phyloP scores from a whole-genome alignment of 75 land plant genomes.

The Pinus albicaulis region DNA sequence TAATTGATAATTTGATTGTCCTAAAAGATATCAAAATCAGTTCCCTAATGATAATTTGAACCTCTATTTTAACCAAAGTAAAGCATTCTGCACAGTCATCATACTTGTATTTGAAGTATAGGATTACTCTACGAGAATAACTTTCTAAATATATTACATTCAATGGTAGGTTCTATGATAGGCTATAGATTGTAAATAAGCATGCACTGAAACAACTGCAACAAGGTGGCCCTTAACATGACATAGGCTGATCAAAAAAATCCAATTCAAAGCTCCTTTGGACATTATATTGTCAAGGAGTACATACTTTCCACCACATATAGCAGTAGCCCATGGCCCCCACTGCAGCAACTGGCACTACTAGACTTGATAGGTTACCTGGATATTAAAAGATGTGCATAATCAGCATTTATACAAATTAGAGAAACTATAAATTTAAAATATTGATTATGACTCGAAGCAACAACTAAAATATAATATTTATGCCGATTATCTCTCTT shows the following conservation, averaged over 20 bases:
- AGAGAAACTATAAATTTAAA: no score
- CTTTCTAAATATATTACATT: background rate
- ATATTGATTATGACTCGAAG: no score
- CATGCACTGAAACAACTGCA: background rate
- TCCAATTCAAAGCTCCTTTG: background rate
- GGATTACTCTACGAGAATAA: no score
- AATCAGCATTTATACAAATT: no score
- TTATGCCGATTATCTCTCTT: no score
- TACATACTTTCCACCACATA: constrained; percentile 84
- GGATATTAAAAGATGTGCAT: background rate
- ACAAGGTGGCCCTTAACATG: background rate
- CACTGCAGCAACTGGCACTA: constrained; percentile 73
- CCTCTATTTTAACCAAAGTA: no score
- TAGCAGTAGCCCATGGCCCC: constrained; percentile 84
- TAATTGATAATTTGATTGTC: no score
- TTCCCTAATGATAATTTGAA: no score
- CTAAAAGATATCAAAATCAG: no score
- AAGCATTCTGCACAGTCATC: no score
- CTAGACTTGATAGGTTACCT: constrained; percentile 41
- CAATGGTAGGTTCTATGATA: background rate
- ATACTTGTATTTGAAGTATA: no score
- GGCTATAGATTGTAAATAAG: background rate
- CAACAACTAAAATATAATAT: no score
- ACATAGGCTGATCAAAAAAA: background rate
- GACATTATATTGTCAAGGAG: background rate